Evolutionary conservation across 768 basidiomycete genomes (phyloP).

Genomic region (Russula foetens): DNA sequence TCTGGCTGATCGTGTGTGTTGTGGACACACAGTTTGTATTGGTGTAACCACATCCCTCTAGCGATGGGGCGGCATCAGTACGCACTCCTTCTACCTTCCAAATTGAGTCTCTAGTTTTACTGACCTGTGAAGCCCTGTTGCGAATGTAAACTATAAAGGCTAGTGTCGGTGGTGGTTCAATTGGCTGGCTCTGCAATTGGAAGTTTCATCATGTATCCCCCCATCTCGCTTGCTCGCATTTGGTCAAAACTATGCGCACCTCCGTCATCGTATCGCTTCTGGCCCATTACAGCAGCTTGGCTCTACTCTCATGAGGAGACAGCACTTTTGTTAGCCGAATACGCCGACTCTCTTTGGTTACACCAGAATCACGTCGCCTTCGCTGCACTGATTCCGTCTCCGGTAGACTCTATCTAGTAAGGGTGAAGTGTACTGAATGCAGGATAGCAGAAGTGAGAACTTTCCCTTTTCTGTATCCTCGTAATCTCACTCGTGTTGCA

Average conservation of each 20-base stretch:
- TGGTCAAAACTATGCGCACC: neutral
- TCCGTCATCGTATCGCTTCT: neutral
- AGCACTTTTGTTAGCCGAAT: too few species aligned
- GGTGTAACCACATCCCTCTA: neutral
- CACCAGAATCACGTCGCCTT: neutral
- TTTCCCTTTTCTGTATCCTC: neutral
- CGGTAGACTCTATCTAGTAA: too few species aligned
- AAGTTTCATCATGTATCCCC: too few species aligned
- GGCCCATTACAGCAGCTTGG: neutral
- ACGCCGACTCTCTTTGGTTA: neutral
- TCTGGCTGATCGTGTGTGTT: neutral
- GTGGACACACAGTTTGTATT: neutral
- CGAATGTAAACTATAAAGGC: neutral
- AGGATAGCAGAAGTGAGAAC: neutral
- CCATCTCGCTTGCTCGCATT: neutral
- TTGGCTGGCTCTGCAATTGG: too few species aligned
- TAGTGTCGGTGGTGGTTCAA: neutral
- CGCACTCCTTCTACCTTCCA: neutral
- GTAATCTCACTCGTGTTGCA: neutral
- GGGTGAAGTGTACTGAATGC: fast-evolving
- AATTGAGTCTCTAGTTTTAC: neutral
- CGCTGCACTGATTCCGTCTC: neutral
- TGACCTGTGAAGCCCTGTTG: neutral
- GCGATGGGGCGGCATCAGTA: neutral
- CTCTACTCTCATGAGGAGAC: neutral